These are phyloP conservation scores for Rosa lucieae DNA, from an alignment of 306 rosid species.

Conservation along the genomic window DNA sequence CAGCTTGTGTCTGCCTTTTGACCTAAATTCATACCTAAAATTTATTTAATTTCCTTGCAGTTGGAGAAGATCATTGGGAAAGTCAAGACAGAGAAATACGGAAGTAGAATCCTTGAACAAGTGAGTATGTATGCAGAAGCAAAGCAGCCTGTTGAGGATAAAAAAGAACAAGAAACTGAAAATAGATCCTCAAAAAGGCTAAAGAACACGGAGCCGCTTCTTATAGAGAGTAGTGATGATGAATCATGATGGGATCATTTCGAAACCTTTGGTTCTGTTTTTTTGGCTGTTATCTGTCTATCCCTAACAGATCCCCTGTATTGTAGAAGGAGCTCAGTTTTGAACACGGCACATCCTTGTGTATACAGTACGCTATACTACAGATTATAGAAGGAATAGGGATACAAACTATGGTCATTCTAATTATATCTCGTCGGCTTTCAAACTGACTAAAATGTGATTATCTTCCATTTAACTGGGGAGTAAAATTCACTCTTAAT, in stretches of 20 bases:
- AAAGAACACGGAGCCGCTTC: constrained; percentile 53
- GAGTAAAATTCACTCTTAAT: too few relatives aligned
- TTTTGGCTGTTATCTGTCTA: not conserved
- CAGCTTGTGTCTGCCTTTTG: not conserved
- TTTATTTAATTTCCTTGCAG: constrained; percentile 38
- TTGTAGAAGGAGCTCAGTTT: not conserved
- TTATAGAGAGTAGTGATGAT: constrained; percentile 79
- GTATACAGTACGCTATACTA: too few relatives aligned
- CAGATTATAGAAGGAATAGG: too few relatives aligned
- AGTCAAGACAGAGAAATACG: constrained; percentile 73
- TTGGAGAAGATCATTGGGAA: constrained; percentile 79
- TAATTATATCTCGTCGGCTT: too few relatives aligned
- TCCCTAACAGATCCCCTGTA: not conserved
- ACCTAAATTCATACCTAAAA: constrained; percentile 11
- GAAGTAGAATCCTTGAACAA: constrained; percentile 63
- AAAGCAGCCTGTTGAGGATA: constrained; percentile 21
- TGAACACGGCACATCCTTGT: too few relatives aligned
- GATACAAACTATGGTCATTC: too few relatives aligned
- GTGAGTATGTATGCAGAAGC: constrained; percentile 43
- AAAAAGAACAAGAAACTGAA: constrained; percentile 43
- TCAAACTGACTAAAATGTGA: too few relatives aligned
- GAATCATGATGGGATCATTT: constrained; percentile 36
- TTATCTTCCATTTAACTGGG: too few relatives aligned
- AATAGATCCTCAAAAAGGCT: constrained; percentile 53
- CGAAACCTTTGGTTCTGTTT: not conserved